Evolutionary conservation across 768 basidiomycete genomes (phyloP).

Genomic region (Arthromyces matolae): DNA sequence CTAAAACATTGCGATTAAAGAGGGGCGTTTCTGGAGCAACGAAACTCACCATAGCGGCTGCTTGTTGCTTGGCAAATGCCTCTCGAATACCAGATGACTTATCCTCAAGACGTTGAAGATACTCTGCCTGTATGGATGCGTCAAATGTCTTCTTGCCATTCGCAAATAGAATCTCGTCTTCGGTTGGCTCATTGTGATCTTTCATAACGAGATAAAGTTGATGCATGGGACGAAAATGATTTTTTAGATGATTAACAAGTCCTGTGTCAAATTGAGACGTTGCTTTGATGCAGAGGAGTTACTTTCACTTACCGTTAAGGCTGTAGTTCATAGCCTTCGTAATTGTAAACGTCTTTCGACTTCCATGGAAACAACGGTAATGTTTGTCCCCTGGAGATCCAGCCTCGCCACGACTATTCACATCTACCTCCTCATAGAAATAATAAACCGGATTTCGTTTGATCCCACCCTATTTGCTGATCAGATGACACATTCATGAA

Average conservation of each 20-base stretch:
- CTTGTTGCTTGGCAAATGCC: constrained; percentile 19
- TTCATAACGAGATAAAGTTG: constrained; percentile 11
- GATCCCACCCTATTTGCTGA: neutral
- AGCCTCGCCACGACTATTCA: neutral
- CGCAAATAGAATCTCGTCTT: constrained; percentile 9
- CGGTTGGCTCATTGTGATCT: constrained; percentile 1
- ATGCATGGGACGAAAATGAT: constrained; percentile 7
- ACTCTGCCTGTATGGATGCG: constrained; percentile 2
- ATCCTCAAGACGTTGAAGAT: constrained; percentile 7
- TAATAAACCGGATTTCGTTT: constrained; percentile 2
- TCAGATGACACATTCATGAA: neutral
- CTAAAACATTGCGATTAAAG: neutral
- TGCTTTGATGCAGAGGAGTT: no score
- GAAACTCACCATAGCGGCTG: neutral
- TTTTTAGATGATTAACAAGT: constrained; percentile 9
- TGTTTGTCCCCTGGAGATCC: neutral
- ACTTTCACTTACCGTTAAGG: neutral
- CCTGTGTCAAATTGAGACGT: constrained; percentile 1
- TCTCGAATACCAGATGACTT: constrained; percentile 14
- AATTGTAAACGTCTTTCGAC: neutral
- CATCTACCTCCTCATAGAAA: constrained; percentile 1
- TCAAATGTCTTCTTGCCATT: constrained; percentile 6
- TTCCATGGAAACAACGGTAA: constrained; percentile 3
- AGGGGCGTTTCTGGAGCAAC: neutral
- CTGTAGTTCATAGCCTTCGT: constrained; percentile 2